A percentile compares a stretch with the other conserved stretches of the same genome.
These are phyloP conservation scores for Calonectria naviculata DNA, from an alignment of 2,329 filamentous ascomycete species.

Conservation along the genomic window DNA sequence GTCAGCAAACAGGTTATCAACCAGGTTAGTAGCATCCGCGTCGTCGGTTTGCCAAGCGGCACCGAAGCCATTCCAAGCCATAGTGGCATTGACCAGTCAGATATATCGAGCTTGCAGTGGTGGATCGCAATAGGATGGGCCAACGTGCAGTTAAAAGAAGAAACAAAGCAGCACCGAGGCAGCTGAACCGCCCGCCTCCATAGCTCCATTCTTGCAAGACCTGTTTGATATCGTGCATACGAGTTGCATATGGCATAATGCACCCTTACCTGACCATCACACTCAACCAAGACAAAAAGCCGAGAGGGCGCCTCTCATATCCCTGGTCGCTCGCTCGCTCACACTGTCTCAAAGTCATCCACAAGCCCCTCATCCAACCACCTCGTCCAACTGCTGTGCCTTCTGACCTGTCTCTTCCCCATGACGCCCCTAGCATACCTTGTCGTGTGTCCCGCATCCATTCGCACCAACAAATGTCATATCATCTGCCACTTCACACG, in stretches of 20 bases:
- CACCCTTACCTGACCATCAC: conserved; percentile 7
- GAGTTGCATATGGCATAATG: background rate
- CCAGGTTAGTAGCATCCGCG: background rate
- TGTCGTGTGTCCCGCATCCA: conserved; percentile 1
- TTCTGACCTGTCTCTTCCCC: background rate
- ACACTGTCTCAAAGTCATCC: conserved; percentile 14
- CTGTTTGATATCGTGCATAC: conserved; percentile 1
- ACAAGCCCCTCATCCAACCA: background rate
- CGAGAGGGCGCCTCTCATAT: background rate
- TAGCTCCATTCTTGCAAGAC: conserved; percentile 6
- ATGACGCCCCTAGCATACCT: background rate
- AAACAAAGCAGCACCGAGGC: conserved; percentile 1
- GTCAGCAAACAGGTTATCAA: background rate
- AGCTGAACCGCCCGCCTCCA: background rate
- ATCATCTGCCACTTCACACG: conserved; percentile 3
- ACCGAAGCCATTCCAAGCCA: background rate
- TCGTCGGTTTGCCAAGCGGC: background rate
- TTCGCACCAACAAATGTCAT: conserved; percentile 2
- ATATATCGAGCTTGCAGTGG: background rate
- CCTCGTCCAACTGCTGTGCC: background rate
- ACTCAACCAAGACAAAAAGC: background rate
- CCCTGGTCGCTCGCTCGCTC: conserved; percentile 6
- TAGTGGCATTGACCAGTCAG: background rate
- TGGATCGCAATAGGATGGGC: background rate
- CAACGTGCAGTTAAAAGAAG: background rate